Percentiles rank a stretch among this genome's conserved stretches.
phyloP scores from a whole-genome alignment of 495 filamentous ascomycete species.

The Xylaria castorea region DNA sequence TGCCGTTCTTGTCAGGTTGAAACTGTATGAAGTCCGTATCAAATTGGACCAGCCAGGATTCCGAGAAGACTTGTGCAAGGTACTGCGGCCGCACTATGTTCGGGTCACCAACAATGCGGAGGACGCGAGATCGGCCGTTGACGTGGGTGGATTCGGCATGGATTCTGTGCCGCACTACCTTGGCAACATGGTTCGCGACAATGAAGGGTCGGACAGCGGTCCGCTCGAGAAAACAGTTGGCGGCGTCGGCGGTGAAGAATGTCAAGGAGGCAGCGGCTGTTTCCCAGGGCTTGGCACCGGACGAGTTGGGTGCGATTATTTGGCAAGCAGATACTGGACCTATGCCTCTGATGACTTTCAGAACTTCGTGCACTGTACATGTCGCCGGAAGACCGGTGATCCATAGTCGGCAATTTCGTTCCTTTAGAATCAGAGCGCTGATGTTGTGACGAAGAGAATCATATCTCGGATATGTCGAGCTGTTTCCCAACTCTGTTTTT shows the following conservation, averaged over 20 bases:
- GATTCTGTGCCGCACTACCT: slow-evolving; percentile 17
- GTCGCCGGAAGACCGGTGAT: slow-evolving; percentile 40
- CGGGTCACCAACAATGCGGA: slow-evolving; percentile 27
- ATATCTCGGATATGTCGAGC: neutral
- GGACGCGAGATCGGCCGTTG: slow-evolving; percentile 26
- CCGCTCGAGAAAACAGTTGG: slow-evolving; percentile 31
- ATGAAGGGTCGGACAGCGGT: slow-evolving; percentile 12
- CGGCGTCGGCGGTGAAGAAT: slow-evolving; percentile 42
- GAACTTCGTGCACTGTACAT: slow-evolving; percentile 32
- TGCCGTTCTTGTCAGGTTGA: neutral
- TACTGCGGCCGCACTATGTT: slow-evolving; percentile 25
- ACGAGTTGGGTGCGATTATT: slow-evolving; percentile 27
- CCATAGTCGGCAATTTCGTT: slow-evolving; percentile 45
- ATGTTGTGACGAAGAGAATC: neutral
- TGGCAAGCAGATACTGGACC: slow-evolving; percentile 43
- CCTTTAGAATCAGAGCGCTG: slow-evolving; percentile 34
- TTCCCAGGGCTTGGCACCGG: neutral
- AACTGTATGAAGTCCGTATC: slow-evolving; percentile 19
- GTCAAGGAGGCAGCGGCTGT: slow-evolving; percentile 44
- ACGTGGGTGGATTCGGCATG: slow-evolving; percentile 4
- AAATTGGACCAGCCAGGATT: neutral
- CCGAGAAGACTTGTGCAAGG: slow-evolving; percentile 14
- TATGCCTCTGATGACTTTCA: slow-evolving; percentile 36
- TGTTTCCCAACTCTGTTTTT: neutral
- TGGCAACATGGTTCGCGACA: slow-evolving; percentile 13